Evolutionary conservation across 306 rosid genomes (phyloP).

Genomic region (Citrullus colocynthis): DNA sequence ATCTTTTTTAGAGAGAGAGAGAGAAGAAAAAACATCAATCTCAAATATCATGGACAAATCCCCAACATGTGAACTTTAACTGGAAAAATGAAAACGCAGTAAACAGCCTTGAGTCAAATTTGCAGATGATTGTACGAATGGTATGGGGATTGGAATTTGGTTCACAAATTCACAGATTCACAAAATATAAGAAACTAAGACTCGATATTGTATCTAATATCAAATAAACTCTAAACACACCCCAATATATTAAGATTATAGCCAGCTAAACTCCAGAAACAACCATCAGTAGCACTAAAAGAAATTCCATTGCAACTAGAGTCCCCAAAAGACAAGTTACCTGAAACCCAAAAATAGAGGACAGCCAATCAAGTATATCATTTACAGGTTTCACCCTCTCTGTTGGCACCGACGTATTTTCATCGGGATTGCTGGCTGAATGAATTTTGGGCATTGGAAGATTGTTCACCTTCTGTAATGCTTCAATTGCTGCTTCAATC

Average conservation of each 20-base stretch:
- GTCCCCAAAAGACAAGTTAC: slow-evolving; percentile 22
- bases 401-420: slow-evolving; percentile 21
- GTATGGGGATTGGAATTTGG: neutral
- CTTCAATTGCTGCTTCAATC: slow-evolving; percentile 72
- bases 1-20: neutral
- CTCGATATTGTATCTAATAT: neutral
- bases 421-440: slow-evolving; percentile 17
- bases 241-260: neutral
- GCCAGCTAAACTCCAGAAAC: neutral
- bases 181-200: neutral
- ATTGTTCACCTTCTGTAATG: slow-evolving; percentile 43
- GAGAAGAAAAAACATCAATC: neutral
- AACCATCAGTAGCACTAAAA: neutral
- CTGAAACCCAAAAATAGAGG: slow-evolving; percentile 85
- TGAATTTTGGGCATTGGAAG: slow-evolving; percentile 68
- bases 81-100: neutral
- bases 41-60: neutral
- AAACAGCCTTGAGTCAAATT: neutral
- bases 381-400: slow-evolving; percentile 51
- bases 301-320: neutral
- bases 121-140: neutral
- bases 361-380: slow-evolving; percentile 89
- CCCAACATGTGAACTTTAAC: neutral
- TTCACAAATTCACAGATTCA: neutral
- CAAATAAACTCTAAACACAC: slow-evolving; percentile 1